phyloP scores from a whole-genome alignment of 768 basidiomycete genomes.

The Pleurotus ostreatus region DNA sequence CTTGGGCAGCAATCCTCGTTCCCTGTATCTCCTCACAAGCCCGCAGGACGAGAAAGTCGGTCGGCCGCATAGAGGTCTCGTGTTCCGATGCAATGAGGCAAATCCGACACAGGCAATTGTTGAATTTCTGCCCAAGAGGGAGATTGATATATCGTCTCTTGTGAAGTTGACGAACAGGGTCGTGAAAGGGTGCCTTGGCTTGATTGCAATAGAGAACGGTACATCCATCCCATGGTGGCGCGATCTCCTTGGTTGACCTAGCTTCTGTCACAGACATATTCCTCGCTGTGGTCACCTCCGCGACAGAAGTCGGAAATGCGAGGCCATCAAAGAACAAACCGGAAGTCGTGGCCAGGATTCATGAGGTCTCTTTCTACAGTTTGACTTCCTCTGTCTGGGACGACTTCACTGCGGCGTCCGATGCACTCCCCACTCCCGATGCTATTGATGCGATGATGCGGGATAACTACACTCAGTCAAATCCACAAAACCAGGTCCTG shows the following conservation, averaged over 20 bases:
- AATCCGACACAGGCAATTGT: conserved; percentile 68
- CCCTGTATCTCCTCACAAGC: conserved; percentile 70
- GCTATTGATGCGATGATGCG: conserved; percentile 44
- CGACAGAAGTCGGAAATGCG: conserved; percentile 72
- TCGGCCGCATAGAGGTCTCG: conserved; percentile 57
- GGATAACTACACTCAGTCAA: conserved; percentile 41
- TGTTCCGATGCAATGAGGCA: conserved; percentile 62
- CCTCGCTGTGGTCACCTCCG: conserved; percentile 74
- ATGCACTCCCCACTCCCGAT: conserved; percentile 56
- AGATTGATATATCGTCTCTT: conserved; percentile 63
- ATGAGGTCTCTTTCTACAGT: conserved; percentile 87
- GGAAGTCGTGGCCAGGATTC: conserved; percentile 77
- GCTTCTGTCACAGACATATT: conserved; percentile 63
- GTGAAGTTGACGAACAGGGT: conserved; percentile 66
- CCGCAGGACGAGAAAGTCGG: conserved; percentile 62
- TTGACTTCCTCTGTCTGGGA: conserved; percentile 86
- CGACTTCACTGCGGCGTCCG: conserved; percentile 50
- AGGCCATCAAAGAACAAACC: conserved; percentile 52
- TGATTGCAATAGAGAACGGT: conserved; percentile 74
- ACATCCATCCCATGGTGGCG: conserved; percentile 15
- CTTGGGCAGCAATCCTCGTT: conserved; percentile 61
- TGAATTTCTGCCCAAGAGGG: conserved; percentile 73
- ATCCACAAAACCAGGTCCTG: conserved; percentile 48
- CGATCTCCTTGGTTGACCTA: conserved; percentile 8
- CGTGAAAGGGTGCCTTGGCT: conserved; percentile 81